Conservation (phyloP, 2,329 filamentous ascomycete species). For the Colletotrichum sublineola region DNA sequence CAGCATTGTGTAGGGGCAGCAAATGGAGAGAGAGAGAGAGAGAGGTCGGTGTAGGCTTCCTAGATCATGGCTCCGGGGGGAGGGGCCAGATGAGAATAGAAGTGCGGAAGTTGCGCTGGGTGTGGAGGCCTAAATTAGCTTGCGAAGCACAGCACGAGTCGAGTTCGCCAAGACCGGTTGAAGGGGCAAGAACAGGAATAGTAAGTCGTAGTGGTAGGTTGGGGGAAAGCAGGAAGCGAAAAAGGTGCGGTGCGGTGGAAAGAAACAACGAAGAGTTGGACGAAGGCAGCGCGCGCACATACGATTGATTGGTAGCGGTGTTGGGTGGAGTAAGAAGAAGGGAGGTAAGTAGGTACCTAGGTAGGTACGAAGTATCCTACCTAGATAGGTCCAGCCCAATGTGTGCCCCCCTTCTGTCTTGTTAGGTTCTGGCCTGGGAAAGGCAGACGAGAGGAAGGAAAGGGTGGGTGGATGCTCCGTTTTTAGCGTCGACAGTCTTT, state of each 20-base stretch:
- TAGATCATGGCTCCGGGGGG: slow-evolving; percentile 45
- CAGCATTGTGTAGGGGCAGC: slow-evolving; percentile 46
- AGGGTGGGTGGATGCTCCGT: slow-evolving; percentile 19
- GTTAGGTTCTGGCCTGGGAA: background rate
- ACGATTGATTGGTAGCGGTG: slow-evolving; percentile 22
- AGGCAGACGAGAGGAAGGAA: background rate
- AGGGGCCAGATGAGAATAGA: slow-evolving; percentile 28
- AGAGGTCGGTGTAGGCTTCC: slow-evolving; percentile 23
- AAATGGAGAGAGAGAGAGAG: background rate
- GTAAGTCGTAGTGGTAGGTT: background rate
- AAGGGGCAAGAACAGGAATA: slow-evolving; percentile 10
- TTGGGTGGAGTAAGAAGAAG: slow-evolving; percentile 13
- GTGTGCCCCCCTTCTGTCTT: background rate
- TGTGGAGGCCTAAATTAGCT: slow-evolving; percentile 29
- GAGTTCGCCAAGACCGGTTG: slow-evolving; percentile 36
- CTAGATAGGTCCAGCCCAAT: slow-evolving; percentile 1
- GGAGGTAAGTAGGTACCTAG: background rate
- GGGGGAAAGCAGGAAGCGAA: slow-evolving; percentile 14
- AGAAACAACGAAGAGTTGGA: slow-evolving; percentile 21
- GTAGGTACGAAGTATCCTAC: too few species aligned
- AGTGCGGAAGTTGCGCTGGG: slow-evolving; percentile 26
- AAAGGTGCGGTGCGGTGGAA: slow-evolving; percentile 13
- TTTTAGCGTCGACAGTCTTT: slow-evolving; percentile 22
- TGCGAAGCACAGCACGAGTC: slow-evolving; percentile 39
- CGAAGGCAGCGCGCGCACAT: slow-evolving; percentile 24